phyloP scores from a whole-genome alignment of 768 basidiomycete species.

The Leccinum sublutescens region DNA sequence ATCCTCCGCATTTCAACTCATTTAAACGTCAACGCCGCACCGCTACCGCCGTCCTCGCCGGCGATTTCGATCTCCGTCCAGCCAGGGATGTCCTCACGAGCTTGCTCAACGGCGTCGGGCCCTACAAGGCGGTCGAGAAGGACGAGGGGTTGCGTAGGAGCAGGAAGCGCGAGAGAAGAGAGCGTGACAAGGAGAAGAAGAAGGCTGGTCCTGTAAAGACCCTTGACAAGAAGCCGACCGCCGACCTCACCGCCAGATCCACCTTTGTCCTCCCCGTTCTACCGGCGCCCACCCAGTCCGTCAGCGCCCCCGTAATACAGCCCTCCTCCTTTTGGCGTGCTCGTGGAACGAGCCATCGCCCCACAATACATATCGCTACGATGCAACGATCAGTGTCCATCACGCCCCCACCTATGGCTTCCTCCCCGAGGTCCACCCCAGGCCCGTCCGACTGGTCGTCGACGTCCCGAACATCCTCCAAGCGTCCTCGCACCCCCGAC shows the following conservation, averaged over 20 bases:
- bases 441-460: constrained; percentile 71
- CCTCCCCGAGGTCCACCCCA: constrained; percentile 71
- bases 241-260: constrained; percentile 15
- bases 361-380: constrained; percentile 69
- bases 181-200: constrained; percentile 52
- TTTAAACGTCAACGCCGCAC: constrained; percentile 50
- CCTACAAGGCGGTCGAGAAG: constrained; percentile 61
- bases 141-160: constrained; percentile 56
- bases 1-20: constrained; percentile 16
- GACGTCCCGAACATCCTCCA: constrained; percentile 76
- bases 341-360: constrained; percentile 41
- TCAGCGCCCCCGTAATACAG: constrained; percentile 31
- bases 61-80: constrained; percentile 66
- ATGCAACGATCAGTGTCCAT: constrained; percentile 71
- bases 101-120: constrained; percentile 70
- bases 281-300: constrained; percentile 21
- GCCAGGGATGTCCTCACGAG: constrained; percentile 77
- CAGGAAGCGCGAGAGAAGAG: constrained; percentile 47
- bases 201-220: constrained; percentile 36
- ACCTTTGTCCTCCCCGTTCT: constrained; percentile 19
- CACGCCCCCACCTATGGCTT: constrained; percentile 66
- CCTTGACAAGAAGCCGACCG: constrained; percentile 33
- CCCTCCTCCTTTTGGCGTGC: constrained; percentile 63
- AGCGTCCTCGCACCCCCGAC: constrained; percentile 72
- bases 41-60: constrained; percentile 75